Conservation (phyloP, 176 grass and related monocot species). For the Oryza meyeriana region DNA sequence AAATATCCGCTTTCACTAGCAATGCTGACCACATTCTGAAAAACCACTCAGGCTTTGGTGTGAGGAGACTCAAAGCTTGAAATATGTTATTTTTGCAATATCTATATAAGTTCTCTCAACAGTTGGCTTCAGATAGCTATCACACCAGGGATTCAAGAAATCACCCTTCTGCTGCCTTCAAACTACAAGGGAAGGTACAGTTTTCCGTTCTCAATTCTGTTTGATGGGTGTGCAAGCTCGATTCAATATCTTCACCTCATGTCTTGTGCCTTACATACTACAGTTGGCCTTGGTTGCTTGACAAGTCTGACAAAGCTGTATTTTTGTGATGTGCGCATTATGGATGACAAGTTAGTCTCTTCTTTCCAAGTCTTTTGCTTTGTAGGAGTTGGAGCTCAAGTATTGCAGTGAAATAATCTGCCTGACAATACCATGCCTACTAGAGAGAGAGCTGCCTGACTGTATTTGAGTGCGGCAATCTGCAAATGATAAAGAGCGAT, state of each 20-base stretch:
- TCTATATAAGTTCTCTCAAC: neutral
- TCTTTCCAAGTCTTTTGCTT: neutral
- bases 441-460: neutral
- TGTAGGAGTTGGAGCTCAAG: neutral
- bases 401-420: neutral
- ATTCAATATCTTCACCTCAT: neutral
- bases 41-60: neutral
- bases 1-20: neutral
- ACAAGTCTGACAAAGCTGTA: neutral
- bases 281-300: neutral
- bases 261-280: neutral
- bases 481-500: neutral
- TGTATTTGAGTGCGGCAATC: neutral
- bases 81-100: neutral
- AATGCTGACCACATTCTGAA: neutral
- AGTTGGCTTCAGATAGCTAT: neutral
- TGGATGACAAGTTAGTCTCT: neutral
- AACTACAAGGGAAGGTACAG: neutral
- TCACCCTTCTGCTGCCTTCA: neutral
- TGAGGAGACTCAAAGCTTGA: neutral
- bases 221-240: neutral
- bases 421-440: no score
- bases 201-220: neutral
- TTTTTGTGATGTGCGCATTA: neutral
- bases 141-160: neutral